Conservation (phyloP, 176 grass and related monocot species). For the Aegilops longissima region DNA sequence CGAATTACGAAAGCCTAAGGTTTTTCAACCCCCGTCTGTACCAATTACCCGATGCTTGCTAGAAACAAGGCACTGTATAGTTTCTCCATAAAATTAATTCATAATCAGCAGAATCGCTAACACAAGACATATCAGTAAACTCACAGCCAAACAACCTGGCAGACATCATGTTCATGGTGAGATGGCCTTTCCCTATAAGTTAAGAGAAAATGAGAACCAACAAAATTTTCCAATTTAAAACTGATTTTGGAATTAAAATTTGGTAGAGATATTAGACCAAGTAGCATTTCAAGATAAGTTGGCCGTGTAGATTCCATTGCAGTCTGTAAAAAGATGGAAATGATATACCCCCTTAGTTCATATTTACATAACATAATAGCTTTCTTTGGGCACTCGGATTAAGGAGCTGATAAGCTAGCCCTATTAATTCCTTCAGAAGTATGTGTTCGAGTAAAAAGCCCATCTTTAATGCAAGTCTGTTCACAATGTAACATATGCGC, state of each 20-base stretch:
- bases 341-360: not conserved
- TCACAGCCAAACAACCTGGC: not conserved
- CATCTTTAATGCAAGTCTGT: slow-evolving; percentile 9
- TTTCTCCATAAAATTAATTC: not conserved
- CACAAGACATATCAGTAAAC: slow-evolving; percentile 17
- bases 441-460: not conserved
- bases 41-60: slow-evolving; percentile 7
- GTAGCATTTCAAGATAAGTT: slow-evolving; percentile 11
- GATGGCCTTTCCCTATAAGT: not conserved
- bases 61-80: not conserved
- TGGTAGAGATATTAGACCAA: not conserved
- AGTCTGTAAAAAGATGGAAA: slow-evolving; percentile 26
- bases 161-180: not conserved
- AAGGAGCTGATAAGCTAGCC: not conserved
- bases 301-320: not conserved
- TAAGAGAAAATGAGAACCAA: not conserved
- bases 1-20: not conserved
- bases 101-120: not conserved
- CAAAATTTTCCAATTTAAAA: not conserved
- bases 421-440: not conserved
- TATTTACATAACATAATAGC: not conserved
- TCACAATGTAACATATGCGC: not conserved
- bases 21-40: not conserved
- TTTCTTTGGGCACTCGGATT: not conserved
- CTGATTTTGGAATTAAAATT: not conserved